Percentiles rank a stretch among this genome's conserved stretches.
Conservation (phyloP, 352 stramenopile genomes). For the Phytophthora niederhauseri region DNA sequence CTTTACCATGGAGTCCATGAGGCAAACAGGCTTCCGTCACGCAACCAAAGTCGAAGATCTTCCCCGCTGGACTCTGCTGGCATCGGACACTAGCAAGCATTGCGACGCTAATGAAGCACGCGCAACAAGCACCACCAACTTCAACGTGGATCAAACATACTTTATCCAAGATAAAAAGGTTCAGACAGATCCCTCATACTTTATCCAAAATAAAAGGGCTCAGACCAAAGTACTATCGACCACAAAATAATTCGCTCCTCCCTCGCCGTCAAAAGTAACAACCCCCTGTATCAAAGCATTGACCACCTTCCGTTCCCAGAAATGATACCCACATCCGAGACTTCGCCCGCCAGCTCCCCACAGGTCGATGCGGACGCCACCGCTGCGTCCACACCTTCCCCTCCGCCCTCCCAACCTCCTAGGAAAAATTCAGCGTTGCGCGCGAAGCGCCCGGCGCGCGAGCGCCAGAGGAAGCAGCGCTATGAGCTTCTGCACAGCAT, state of each 20-base stretch:
- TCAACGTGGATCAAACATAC: conserved; percentile 2
- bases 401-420: background rate
- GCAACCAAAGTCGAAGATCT: conserved; percentile 15
- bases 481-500: conserved; percentile 65
- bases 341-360: background rate
- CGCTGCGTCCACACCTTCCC: background rate
- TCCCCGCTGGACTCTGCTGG: conserved; percentile 7
- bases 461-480: conserved; percentile 61
- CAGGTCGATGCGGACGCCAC: conserved; percentile 7
- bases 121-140: conserved; percentile 5
- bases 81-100: background rate
- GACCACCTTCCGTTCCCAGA: conserved; percentile 18
- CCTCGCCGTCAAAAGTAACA: conserved; percentile 10
- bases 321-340: conserved; percentile 21
- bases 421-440: conserved; percentile 15
- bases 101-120: background rate
- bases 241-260: conserved; percentile 13
- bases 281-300: background rate
- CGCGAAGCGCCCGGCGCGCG: conserved; percentile 40
- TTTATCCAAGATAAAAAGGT: background rate
- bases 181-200: conserved; percentile 12
- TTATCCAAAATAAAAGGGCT: conserved; percentile 22
- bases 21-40: background rate
- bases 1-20: background rate
- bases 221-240: conserved; percentile 9